Conservation (phyloP, 495 filamentous ascomycete genomes). For the Diplogelasinospora grovesii region DNA sequence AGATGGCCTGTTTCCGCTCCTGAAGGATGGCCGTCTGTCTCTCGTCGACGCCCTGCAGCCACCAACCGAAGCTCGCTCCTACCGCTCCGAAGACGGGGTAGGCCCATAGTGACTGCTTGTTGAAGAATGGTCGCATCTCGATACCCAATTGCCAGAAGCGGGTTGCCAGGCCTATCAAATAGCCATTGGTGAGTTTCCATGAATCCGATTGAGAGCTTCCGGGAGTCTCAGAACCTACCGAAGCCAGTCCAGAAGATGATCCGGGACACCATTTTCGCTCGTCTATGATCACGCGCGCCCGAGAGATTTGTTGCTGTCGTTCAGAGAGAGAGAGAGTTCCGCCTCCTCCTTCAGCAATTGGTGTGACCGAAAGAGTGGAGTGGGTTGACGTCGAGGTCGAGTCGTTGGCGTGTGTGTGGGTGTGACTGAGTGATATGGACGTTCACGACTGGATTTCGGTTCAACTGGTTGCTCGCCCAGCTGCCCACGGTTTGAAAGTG, state of each 20-base stretch:
- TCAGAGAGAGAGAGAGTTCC: background rate
- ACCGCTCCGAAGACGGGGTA: conserved; percentile 83
- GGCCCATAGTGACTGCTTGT: conserved; percentile 69
- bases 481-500: too few species aligned
- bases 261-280: conserved; percentile 60
- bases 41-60: conserved; percentile 79
- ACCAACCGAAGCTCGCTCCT: conserved; percentile 92
- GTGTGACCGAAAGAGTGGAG: background rate
- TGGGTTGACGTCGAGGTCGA: background rate
- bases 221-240: conserved; percentile 53
- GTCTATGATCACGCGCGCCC: background rate
- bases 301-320: background rate
- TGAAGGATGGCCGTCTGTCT: conserved; percentile 67
- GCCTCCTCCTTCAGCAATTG: too few species aligned
- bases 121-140: conserved; percentile 93
- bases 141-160: conserved; percentile 95
- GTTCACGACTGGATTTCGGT: background rate
- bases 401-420: background rate
- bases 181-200: background rate
- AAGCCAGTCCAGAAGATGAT: conserved; percentile 96
- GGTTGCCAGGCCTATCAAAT: conserved; percentile 66
- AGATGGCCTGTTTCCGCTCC: conserved; percentile 65
- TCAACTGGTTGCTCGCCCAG: too few species aligned
- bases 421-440: background rate
- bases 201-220: conserved; percentile 9